A percentile compares a stretch with the other conserved stretches of the same genome.
Evolutionary conservation across 345 rosid species (phyloP).

Genomic region (Tarenaya hassleriana): DNA sequence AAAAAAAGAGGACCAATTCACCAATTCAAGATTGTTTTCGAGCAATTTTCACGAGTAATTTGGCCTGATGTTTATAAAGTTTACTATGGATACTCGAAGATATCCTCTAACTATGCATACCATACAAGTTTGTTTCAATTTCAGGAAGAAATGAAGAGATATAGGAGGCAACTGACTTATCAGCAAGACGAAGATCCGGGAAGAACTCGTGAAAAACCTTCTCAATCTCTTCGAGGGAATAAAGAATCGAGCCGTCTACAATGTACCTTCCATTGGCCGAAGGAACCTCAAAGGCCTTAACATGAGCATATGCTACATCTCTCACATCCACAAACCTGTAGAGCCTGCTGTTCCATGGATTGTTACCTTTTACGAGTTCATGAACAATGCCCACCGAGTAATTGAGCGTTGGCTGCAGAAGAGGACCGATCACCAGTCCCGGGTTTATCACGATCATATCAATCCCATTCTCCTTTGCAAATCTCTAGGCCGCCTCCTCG

Average conservation of each 20-base stretch:
- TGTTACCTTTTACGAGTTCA: conserved; percentile 31
- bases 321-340: conserved; percentile 42
- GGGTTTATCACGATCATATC: conserved; percentile 43
- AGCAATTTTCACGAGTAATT: too few relatives aligned
- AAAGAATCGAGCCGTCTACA: conserved; percentile 14
- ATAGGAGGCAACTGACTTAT: conserved; percentile 19
- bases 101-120: too few relatives aligned
- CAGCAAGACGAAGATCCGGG: conserved; percentile 22
- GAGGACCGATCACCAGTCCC: conserved; percentile 40
- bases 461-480: conserved; percentile 41
- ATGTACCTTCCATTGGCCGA: conserved; percentile 37
- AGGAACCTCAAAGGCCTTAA: conserved; percentile 43
- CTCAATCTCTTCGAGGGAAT: conserved; percentile 6
- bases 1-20: too few relatives aligned
- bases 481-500: conserved; percentile 46
- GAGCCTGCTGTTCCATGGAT: neutral
- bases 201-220: conserved; percentile 17
- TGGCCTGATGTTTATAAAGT: too few relatives aligned
- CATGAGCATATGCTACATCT: conserved; percentile 51
- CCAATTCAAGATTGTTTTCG: too few relatives aligned
- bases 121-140: too few relatives aligned
- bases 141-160: neutral
- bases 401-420: conserved; percentile 42
- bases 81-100: too few relatives aligned
- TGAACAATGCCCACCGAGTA: conserved; percentile 23